Evolutionary conservation across 768 basidiomycete species (phyloP).

Genomic region (Xerocomellus intermedius): DNA sequence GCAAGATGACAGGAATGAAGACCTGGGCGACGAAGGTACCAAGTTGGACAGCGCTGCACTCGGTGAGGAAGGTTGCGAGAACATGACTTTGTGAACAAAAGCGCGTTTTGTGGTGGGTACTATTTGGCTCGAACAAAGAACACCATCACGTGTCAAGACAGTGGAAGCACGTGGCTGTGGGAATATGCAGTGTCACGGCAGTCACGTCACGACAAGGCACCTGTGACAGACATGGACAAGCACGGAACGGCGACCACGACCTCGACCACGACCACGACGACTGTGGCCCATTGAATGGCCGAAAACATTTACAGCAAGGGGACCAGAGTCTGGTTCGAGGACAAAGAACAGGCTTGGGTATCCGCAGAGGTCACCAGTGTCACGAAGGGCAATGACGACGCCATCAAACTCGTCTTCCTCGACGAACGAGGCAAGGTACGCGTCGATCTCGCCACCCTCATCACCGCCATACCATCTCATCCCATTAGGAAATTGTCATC

Average conservation of each 20-base stretch:
- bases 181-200: conserved; percentile 14
- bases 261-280: conserved; percentile 20
- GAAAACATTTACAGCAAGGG: conserved; percentile 92
- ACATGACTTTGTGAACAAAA: not conserved
- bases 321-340: conserved; percentile 89
- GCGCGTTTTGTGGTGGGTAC: conserved; percentile 7
- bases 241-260: no score
- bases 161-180: conserved; percentile 17
- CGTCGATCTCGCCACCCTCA: conserved; percentile 14
- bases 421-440: conserved; percentile 91
- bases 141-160: not conserved
- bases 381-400: conserved; percentile 63
- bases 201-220: conserved; percentile 25
- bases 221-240: not conserved
- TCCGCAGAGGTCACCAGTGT: conserved; percentile 78
- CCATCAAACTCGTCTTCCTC: conserved; percentile 78
- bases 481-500: conserved; percentile 66
- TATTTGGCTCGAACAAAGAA: conserved; percentile 28
- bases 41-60: conserved; percentile 20
- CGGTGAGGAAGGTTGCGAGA: conserved; percentile 6
- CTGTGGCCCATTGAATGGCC: conserved; percentile 67
- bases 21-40: conserved; percentile 49
- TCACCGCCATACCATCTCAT: not conserved
- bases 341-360: conserved; percentile 94
- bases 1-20: conserved; percentile 32